A percentile compares a stretch with the other conserved stretches of the same genome.
Conservation (phyloP, 2,329 filamentous ascomycete species). For the Colletotrichum camelliae region DNA sequence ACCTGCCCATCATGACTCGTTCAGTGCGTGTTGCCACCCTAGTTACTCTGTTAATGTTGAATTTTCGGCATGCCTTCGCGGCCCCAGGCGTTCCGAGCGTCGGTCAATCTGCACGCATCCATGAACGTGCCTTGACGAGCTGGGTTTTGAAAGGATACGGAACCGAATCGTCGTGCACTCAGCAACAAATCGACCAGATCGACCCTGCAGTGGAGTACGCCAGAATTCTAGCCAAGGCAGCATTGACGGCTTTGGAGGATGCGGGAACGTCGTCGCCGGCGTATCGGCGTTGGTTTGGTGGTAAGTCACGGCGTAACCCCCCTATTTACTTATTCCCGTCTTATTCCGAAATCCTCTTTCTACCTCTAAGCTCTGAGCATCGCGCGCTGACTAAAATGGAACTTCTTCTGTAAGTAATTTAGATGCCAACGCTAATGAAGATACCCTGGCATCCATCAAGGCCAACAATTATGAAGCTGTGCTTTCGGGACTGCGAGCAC, state of each 20-base stretch:
- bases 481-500: neutral
- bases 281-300: neutral
- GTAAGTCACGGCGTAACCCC: neutral
- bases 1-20: neutral
- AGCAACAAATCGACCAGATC: neutral
- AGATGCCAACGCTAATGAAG: neutral
- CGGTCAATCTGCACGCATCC: neutral
- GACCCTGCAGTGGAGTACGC: neutral
- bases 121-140: neutral
- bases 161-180: neutral
- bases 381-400: accelerated
- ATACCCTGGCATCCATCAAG: neutral
- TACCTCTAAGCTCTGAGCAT: accelerated
- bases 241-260: neutral
- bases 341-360: neutral
- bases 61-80: accelerated
- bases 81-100: accelerated
- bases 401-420: neutral
- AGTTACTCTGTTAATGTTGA: neutral
- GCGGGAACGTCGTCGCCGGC: neutral
- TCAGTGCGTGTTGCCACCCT: accelerated
- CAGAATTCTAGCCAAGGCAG: neutral
- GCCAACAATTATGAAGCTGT: neutral
- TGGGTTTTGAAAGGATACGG: neutral
- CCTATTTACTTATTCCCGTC: neutral